These are phyloP conservation scores for Ophiostoma piceae DNA, from an alignment of 2,329 filamentous ascomycete genomes.

Conservation along the genomic window DNA sequence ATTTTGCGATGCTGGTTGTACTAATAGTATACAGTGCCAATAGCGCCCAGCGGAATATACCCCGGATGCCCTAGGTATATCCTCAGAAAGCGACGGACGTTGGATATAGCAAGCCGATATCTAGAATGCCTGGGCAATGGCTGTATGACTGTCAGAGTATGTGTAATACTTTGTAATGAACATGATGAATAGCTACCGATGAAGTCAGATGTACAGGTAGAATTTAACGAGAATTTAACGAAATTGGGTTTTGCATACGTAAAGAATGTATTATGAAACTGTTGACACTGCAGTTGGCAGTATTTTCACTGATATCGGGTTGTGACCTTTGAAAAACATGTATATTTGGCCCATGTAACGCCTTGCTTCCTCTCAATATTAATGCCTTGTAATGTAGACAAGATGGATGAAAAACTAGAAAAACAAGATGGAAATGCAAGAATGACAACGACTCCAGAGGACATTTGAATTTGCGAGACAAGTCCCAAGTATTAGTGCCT, in stretches of 20 bases:
- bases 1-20: not conserved
- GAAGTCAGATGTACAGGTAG: not conserved
- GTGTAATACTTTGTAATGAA: not conserved
- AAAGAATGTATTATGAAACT: no score
- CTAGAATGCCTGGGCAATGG: not conserved
- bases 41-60: not conserved
- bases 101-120: not conserved
- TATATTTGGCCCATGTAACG: slow-evolving; percentile 13
- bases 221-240: not conserved
- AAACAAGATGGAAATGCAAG: not conserved
- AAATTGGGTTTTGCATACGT: no score
- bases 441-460: not conserved
- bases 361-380: slow-evolving; percentile 21
- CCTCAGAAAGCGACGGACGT: not conserved
- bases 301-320: no score
- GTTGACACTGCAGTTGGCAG: no score
- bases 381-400: slow-evolving; percentile 10
- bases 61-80: not conserved
- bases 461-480: not conserved
- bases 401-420: not conserved
- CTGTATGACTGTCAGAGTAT: no score
- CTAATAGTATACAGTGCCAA: not conserved
- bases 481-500: slow-evolving; percentile 3
- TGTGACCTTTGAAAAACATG: not conserved
- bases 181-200: not conserved